Evolutionary conservation across 2,329 filamentous ascomycete genomes (phyloP), one percentile per base, ranked within the genome.

Genomic region (Fusarium sp.): DNA sequence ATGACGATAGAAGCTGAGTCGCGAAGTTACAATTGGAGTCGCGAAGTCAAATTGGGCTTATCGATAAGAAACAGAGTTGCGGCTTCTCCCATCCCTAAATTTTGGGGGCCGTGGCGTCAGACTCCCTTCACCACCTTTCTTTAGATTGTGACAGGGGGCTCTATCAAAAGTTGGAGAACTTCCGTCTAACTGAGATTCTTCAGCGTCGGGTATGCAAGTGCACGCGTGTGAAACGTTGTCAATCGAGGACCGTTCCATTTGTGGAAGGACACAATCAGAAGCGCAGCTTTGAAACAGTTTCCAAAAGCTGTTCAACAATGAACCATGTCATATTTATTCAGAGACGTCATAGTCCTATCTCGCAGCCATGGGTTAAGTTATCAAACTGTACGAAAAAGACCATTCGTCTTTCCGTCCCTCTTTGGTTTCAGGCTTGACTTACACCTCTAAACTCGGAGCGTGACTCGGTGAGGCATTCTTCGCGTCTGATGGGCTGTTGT

Each of bases 51-150:
- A 50, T 55, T 52, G 47, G 33, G 14, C 70, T 72, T 72, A 72
- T 72, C 70, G 70, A 72, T 72, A 72, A 72, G 70, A 36, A 60
- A 45, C 46, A 63, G 57, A 73, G 57, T 61, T 73, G 49, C 49
- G 54, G 38, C 55, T 56, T 50, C 44, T 47, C 47, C 38, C 52
- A 35, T 39, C 33, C 35, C 42, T 45, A 65, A 39, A 61, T 38
- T 61, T 62, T 27, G 35, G 50, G 42, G 52, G n/a, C 17, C 49
- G 53, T 67, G 41, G 50, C 38, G 42, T 39, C 22, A 53, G 39
- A 36, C 15, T 54, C 47, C 50, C 13, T 50, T 53, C 46, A 33
- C 33, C 35, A 29, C 14, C 35, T 17, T 41, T 41, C 27, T 39
- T 27, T 39, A 53, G 33, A 17, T 41, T 41, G 18, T 33, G 49